Evolutionary conservation across 2,329 filamentous ascomycete species (phyloP).

Genomic region (Stagonosporopsis chrysanthemi): DNA sequence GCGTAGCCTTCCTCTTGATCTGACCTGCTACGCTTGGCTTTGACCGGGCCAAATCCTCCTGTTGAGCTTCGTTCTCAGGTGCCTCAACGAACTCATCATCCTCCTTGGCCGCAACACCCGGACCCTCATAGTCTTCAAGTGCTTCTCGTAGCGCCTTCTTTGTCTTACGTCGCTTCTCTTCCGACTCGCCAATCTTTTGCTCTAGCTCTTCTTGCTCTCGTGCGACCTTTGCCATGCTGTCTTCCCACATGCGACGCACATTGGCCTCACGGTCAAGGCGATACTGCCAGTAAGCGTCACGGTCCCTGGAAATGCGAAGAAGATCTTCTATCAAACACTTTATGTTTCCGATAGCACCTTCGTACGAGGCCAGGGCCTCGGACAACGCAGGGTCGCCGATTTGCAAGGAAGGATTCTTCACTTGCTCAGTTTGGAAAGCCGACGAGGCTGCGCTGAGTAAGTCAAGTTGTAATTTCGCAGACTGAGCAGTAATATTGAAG

Average conservation of each 20-base stretch:
- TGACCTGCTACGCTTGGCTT: constrained; percentile 31
- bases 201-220: constrained; percentile 92
- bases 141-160: constrained; percentile 90
- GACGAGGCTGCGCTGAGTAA: constrained; percentile 84
- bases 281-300: constrained; percentile 97
- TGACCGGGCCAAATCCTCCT: constrained; percentile 23
- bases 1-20: constrained; percentile 67
- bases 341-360: constrained; percentile 86
- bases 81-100: constrained; percentile 46
- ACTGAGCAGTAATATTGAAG: constrained; percentile 96
- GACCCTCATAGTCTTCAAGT: constrained; percentile 64
- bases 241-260: constrained; percentile 96
- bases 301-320: constrained; percentile 88
- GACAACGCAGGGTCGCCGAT: constrained; percentile 79
- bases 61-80: constrained; percentile 47
- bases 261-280: constrained; percentile 89
- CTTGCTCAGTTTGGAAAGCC: constrained; percentile 77
- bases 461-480: constrained; percentile 89
- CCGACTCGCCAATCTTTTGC: constrained; percentile 84
- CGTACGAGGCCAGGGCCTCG: constrained; percentile 84
- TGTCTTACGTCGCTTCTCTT: constrained; percentile 86
- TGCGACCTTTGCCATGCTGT: constrained; percentile 95
- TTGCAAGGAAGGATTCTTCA: constrained; percentile 71
- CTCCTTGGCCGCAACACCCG: constrained; percentile 22
- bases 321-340: constrained; percentile 85